Conservation (phyloP, 305 asterid genomes). For the Fraxinus sp. region DNA sequence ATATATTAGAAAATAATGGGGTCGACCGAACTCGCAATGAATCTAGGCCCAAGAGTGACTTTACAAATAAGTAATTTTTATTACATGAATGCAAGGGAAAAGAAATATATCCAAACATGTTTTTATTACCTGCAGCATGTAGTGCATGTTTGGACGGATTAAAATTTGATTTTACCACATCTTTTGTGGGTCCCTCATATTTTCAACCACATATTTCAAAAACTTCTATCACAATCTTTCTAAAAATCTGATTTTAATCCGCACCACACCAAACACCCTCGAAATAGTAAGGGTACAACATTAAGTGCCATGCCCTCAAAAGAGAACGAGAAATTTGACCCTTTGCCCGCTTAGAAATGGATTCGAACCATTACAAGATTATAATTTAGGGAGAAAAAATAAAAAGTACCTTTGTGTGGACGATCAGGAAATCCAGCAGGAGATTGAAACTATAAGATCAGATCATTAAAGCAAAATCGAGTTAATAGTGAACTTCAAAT, state of each 20-base stretch:
- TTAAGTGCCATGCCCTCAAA: background rate
- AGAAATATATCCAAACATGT: background rate
- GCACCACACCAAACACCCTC: too few species aligned
- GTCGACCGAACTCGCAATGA: too few species aligned
- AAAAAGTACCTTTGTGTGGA: slow-evolving; percentile 80
- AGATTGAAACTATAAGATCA: slow-evolving; percentile 54
- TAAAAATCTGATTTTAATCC: too few species aligned
- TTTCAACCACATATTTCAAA: too few species aligned
- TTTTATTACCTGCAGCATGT: slow-evolving; percentile 60
- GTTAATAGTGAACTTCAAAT: background rate
- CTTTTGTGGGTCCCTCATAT: too few species aligned
- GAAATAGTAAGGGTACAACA: background rate
- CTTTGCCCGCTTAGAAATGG: background rate
- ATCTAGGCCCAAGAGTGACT: too few species aligned
- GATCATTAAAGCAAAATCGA: background rate
- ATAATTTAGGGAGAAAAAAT: background rate
- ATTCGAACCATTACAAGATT: background rate
- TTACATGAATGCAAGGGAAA: background rate
- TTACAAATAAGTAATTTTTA: too few species aligned
- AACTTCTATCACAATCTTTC: too few species aligned
- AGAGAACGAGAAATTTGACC: background rate
- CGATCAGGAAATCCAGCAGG: slow-evolving; percentile 98
- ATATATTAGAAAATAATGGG: too few species aligned
- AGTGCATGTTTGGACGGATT: slow-evolving; percentile 8
- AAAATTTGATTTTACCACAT: too few species aligned